Evolutionary conservation across 257 asterid genomes (phyloP), one percentile per base, ranked within the genome.

Genomic region (Anisodus acutangulus): DNA sequence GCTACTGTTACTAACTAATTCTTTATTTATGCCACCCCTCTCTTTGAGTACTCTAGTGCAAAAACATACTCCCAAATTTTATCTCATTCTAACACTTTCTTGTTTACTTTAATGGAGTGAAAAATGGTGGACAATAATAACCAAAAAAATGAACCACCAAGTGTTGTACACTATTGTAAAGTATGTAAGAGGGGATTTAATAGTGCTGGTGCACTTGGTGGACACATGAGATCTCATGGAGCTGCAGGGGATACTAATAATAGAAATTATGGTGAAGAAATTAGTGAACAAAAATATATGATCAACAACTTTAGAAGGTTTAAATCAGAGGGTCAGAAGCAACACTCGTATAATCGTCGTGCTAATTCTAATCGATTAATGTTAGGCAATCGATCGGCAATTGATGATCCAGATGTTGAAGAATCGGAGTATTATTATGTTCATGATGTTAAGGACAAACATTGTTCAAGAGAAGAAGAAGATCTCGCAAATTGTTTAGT

Each of bases 401-500:
- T 69, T 55, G 92, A 86, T 80, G 84, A 53, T 88, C 85, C 45
- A 16, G 80, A 55, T 9, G 69, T 67, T 60, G 84, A 39, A 81
- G 82, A 86, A 55, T 47, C 72, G 2, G 70, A 83, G 0, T 59
- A 62, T 68, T 64, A 55, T 41, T 64, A 17, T 64, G 83, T 53
- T 16, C 85, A 84, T 6, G 26, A 31, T 62, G 26, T 15, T 10
- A 58, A 41, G 13, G 26, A 60, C 1, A 43, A 83, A 26, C 53
- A 53, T 68, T 62, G 70, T 17, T 81, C 81, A 55, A 88, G 88
- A 1, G 88, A 87, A 68, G 98, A 92, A 57, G 93, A 93, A 74
- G 97, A 94, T 89, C 95, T 95, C 0, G 98, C 94, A 1, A 91
- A 94, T 78, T 93, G 95, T 67, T 90, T 94, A 49, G 94, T 94